Evolutionary conservation across 2,329 filamentous ascomycete genomes (phyloP).

Genomic region (Fusarium papillatum): DNA sequence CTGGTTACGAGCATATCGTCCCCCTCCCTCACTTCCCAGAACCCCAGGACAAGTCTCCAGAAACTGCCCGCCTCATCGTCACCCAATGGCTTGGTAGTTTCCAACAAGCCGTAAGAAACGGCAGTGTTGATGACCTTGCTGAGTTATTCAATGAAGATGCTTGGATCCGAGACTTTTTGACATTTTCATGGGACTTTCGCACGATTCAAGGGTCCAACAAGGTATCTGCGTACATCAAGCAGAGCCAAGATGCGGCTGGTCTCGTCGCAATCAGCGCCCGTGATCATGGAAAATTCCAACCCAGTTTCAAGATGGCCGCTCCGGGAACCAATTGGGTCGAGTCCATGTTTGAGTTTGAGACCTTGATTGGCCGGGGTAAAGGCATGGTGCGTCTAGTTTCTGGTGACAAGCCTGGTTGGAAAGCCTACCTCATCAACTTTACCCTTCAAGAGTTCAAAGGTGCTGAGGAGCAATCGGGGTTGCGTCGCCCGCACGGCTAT

Average conservation of each 20-base stretch:
- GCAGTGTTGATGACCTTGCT: not conserved
- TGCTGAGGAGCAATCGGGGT: conserved; percentile 16
- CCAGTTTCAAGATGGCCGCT: not conserved
- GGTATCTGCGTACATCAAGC: conserved; percentile 3
- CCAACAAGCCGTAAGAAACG: not conserved
- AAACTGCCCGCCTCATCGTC: not conserved
- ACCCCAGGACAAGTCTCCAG: conserved; percentile 1
- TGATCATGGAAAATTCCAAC: conserved; percentile 3
- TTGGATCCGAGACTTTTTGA: conserved; percentile 47
- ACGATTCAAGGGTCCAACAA: conserved; percentile 36
- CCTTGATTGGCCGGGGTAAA: conserved; percentile 1
- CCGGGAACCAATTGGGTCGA: conserved; percentile 4
- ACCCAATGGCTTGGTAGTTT: conserved; percentile 1
- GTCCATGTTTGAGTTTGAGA: conserved; percentile 24
- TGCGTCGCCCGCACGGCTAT: conserved; percentile 34
- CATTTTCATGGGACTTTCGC: conserved; percentile 46
- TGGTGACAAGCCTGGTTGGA: conserved; percentile 30
- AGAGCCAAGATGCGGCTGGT: not conserved
- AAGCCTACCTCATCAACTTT: conserved; percentile 42
- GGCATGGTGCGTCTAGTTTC: conserved; percentile 18
- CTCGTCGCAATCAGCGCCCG: conserved; percentile 12
- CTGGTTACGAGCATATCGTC: conserved; percentile 6
- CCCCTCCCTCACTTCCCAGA: conserved; percentile 2
- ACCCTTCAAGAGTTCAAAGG: conserved; percentile 42
- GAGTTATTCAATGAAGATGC: conserved; percentile 38